phyloP scores from a whole-genome alignment of 192 early-diverging fungal species.

The Umbelopsis isabellina region DNA sequence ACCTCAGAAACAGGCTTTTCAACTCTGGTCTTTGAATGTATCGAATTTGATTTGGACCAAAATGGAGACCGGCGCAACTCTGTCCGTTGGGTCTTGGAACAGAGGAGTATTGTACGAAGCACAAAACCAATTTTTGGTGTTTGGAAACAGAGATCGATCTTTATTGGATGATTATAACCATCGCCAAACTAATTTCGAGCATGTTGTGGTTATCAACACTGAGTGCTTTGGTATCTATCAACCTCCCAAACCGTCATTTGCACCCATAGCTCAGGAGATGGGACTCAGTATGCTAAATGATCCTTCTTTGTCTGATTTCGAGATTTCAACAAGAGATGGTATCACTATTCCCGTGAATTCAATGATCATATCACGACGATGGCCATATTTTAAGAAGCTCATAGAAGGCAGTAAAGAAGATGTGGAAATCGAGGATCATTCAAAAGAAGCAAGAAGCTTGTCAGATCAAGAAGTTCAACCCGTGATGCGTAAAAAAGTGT shows the following conservation, averaged over 20 bases:
- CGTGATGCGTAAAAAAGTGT: constrained; percentile 17
- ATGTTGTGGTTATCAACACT: constrained; percentile 71
- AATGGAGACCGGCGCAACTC: constrained; percentile 69
- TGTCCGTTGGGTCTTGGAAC: constrained; percentile 79
- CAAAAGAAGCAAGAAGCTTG: background rate
- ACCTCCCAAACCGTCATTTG: constrained; percentile 56
- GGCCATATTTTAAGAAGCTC: constrained; percentile 59
- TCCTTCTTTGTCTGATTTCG: constrained; percentile 58
- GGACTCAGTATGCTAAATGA: constrained; percentile 61
- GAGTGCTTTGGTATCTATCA: constrained; percentile 74
- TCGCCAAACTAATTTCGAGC: constrained; percentile 78
- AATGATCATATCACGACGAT: constrained; percentile 51
- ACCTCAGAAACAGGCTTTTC: constrained; percentile 67
- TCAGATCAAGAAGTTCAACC: background rate
- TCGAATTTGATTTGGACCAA: constrained; percentile 64
- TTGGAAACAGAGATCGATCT: constrained; percentile 70
- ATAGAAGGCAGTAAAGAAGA: constrained; percentile 36
- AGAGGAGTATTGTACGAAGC: constrained; percentile 66
- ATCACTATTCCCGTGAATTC: constrained; percentile 62
- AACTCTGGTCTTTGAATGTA: constrained; percentile 73
- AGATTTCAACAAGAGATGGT: constrained; percentile 57
- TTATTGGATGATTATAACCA: constrained; percentile 79
- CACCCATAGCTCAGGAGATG: constrained; percentile 61
- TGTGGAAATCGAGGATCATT: constrained; percentile 26
- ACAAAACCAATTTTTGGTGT: constrained; percentile 68